Conservation (phyloP, 2,329 filamentous ascomycete species). For the Verticillium albo-atrum region DNA sequence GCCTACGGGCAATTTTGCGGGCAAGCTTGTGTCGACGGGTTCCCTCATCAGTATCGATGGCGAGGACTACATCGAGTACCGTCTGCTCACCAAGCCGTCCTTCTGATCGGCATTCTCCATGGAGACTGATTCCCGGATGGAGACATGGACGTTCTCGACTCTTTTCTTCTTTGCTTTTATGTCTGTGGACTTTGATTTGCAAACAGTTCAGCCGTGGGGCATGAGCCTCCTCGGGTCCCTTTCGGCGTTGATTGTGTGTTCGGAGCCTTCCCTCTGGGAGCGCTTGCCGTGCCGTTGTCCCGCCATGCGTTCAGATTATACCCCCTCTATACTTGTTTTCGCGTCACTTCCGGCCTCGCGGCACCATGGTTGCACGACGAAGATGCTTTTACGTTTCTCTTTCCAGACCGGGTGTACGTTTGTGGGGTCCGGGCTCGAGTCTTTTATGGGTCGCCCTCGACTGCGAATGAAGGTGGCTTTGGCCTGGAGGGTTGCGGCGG, state of each 20-base stretch:
- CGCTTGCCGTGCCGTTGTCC: not conserved
- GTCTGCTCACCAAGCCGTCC: conserved; percentile 58
- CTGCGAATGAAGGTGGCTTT: not conserved
- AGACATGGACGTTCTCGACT: not conserved
- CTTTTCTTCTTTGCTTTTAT: not conserved
- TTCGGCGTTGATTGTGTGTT: not conserved
- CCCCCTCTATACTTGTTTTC: conserved; percentile 1
- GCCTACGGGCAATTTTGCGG: conserved; percentile 54
- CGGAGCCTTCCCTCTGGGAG: not conserved
- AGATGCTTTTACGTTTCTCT: not conserved
- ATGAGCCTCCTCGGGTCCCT: not conserved
- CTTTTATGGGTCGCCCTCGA: not conserved
- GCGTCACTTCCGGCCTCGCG: conserved; percentile 1
- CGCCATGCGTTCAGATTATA: not conserved
- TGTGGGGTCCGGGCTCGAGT: not conserved
- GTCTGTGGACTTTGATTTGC: not conserved
- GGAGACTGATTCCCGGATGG: not conserved
- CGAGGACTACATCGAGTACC: conserved; percentile 64
- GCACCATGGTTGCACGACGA: not conserved
- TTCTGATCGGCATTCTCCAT: conserved; percentile 35
- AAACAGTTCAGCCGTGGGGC: not conserved
- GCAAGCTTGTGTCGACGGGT: conserved; percentile 59
- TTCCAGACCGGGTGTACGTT: not conserved
- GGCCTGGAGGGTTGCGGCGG: not conserved
- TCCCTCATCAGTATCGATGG: conserved; percentile 61